Conservation (phyloP, 2,329 filamentous ascomycete genomes). For the Pestalotiopsis sp. region DNA sequence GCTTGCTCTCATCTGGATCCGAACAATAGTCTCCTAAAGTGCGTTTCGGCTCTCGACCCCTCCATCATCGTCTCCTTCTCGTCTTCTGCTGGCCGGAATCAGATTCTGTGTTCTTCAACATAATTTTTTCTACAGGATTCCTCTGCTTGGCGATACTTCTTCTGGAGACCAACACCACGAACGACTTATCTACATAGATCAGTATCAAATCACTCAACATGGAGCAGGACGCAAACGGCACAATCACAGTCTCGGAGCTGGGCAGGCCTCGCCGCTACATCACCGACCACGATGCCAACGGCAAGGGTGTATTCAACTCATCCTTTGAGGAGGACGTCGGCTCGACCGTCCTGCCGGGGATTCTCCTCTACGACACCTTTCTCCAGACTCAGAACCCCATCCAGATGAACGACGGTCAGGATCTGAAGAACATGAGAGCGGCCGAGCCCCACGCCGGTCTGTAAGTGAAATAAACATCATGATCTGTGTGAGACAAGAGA, state of each 20-base stretch:
- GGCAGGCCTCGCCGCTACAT: conserved; percentile 3
- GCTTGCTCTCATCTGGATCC: neutral
- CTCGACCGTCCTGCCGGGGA: neutral
- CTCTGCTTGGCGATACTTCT: too few relatives aligned
- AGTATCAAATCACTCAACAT: neutral
- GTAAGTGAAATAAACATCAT: neutral
- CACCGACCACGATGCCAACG: conserved; percentile 3
- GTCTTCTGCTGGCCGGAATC: neutral
- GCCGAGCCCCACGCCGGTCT: neutral
- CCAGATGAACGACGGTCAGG: neutral
- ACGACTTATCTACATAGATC: neutral
- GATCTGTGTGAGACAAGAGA: neutral
- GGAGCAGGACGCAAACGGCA: conserved; percentile 1
- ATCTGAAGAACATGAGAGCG: neutral
- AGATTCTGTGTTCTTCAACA: neutral
- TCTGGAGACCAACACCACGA: too few relatives aligned
- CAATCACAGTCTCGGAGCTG: conserved; percentile 2
- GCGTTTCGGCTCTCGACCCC: neutral
- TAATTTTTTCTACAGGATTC: neutral
- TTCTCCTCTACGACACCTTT: neutral
- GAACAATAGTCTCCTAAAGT: neutral
- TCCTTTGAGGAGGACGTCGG: neutral
- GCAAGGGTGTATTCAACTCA: conserved; percentile 1
- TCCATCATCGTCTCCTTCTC: neutral
- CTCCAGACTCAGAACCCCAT: conserved; percentile 1